Evolutionary conservation across 2,329 filamentous ascomycete species (phyloP), one percentile per base, ranked within the genome.

Genomic region (Botryotinia globosa): DNA sequence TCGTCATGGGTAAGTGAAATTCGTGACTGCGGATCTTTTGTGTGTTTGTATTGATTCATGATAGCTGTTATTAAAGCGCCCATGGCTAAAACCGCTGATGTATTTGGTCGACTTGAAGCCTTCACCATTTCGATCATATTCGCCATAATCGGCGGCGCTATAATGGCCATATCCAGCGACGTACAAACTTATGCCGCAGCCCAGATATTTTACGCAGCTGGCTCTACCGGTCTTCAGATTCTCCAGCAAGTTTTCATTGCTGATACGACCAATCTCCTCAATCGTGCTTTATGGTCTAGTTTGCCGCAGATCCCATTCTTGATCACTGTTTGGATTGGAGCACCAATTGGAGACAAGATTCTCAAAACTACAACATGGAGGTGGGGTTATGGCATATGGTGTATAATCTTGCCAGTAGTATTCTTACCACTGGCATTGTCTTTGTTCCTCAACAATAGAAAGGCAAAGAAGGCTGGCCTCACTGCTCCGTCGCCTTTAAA

Each of bases 341-440:
- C 3, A 81, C 70, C 63, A n/a, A 72, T 72, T 2, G 70, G 63
- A 72, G 54, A 83, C 3, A 81, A 79, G 42, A 83, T 90, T 51
- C 80, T 88, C 3, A 80, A 81, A 16, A 79, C 80, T 20, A 80
- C 83, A 2, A 84, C 80, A n/a, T 90, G 88, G 88, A 82, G 88
- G 78, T 90, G 87, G 87, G 88, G 87, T 10, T 89, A 89, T 76
- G 88, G 85, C 45, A 87, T 90, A 76, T 91, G 87, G 87, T 85
- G 85, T 14, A 84, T 91, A 66, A 83, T 90, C n/a, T 80, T 90
- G 3, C 88, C 88, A 16, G 77, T 86, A 0, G 83, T 85, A 20
- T 89, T 88, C 73, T 77, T 87, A 2, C 88, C 89, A 0, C 81
- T 90, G 5, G 84, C 85, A 5, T 76, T 85, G 20, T 84, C 86